Base-by-base conservation (phyloP, 345 rosid genomes). In the Eucalyptus marginata region DNA sequence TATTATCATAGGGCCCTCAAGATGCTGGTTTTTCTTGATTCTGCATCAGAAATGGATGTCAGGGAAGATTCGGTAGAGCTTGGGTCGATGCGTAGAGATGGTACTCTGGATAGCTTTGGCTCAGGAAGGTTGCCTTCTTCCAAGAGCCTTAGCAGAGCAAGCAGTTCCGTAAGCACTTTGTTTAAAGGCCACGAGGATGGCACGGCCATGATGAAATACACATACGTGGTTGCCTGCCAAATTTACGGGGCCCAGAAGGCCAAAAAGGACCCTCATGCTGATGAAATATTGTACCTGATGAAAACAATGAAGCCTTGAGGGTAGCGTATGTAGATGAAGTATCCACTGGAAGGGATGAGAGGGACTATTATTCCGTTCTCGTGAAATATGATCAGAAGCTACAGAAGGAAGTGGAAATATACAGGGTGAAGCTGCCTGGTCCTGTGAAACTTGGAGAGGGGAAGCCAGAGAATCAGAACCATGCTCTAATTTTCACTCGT, bases 401-500 rank as follows among this genome's bases (percentile, higher is more conserved):
- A 90, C 91, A 95, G 90, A 92, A 90, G 92, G 99, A 97, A 91
- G 98, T 97, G 87, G 99, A 97, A 90, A 94, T 97, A 87, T 97
- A 96, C 93, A 93, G 99, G 93, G 96, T 97, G 90, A 95, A 94
- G 90, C 92, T 97, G 93, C 99, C 99, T 88, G 99, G 99, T 88
- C 98, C 98, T 1, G 88, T 97, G 95, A 97, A 97, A 93, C 96
- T 97, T 88, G 99, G 99, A 46, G 99, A 97, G 93, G 99, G 99
- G 33, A 97, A 97, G 90, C 99, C 99, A 31, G 99, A 97, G 92
- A 97, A 97, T 93, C 99, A 97, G 93, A 97, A 97, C 90, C 99
- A 97, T 91, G 99, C 99, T 83, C 83, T 97, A 64, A 97, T 97
- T 90, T 97, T 97, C 92, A 97, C 99, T 50, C 95, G 99, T 31